Conservation (phyloP, 257 asterid species). For the Paulownia fortunei region DNA sequence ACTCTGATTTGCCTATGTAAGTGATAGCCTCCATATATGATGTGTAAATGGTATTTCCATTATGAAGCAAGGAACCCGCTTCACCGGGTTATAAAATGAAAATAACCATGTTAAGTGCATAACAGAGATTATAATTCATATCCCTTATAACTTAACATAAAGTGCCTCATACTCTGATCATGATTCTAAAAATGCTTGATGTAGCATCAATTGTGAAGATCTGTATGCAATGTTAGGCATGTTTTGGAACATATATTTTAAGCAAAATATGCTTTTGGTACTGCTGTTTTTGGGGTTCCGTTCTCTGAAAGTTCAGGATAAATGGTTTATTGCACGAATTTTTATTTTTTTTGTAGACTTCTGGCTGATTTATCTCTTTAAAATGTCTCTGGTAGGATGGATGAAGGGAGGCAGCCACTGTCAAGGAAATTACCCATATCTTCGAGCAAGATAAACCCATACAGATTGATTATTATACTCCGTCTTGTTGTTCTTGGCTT, state of each 20-base stretch:
- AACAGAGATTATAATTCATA: background rate
- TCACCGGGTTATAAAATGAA: background rate
- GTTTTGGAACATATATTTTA: background rate
- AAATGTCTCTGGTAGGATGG: conserved; percentile 68
- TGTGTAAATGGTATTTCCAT: background rate
- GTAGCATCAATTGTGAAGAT: background rate
- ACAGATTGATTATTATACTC: conserved; percentile 72
- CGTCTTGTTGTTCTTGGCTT: conserved; percentile 83
- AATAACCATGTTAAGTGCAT: background rate
- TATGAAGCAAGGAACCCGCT: background rate
- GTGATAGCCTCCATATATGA: conserved; percentile 26
- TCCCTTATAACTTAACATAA: background rate
- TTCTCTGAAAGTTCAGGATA: background rate
- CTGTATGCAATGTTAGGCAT: too few relatives aligned
- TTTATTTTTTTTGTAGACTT: background rate
- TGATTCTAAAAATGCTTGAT: background rate
- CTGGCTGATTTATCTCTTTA: background rate
- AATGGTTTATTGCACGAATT: background rate
- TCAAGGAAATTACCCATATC: conserved; percentile 84
- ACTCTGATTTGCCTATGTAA: conserved; percentile 72
- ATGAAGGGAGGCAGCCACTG: conserved; percentile 94
- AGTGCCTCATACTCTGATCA: background rate
- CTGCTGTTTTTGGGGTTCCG: background rate
- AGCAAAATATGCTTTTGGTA: background rate
- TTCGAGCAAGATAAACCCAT: conserved; percentile 92